Percentiles rank a stretch among this genome's conserved stretches.
phyloP scores from a whole-genome alignment of 2,329 filamentous ascomycete genomes.

The Aphanocladium album region DNA sequence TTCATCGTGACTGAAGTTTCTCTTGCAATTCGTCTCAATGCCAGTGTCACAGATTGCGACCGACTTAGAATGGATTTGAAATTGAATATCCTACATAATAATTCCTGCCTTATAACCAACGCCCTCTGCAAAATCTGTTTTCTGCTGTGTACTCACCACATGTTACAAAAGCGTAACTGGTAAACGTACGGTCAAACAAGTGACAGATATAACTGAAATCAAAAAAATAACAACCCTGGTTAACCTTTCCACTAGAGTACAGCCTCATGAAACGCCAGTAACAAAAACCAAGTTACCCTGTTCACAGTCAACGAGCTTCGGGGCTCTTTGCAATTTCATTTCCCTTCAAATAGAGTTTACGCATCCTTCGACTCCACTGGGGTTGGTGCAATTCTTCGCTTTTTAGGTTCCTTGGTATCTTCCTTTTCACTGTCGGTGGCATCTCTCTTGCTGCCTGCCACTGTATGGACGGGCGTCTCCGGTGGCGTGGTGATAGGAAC shows the following conservation, averaged over 20 bases:
- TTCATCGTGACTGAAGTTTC: not conserved
- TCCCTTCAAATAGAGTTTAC: not conserved
- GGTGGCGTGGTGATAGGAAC: constrained; percentile 84
- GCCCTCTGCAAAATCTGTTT: not conserved
- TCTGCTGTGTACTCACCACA: not conserved
- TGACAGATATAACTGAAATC: not conserved
- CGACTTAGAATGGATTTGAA: not conserved
- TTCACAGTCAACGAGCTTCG: not conserved
- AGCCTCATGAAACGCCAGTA: constrained; percentile 1
- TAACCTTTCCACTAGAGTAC: not conserved
- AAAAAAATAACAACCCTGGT: not conserved
- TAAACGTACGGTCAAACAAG: not conserved
- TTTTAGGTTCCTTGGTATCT: constrained; percentile 55
- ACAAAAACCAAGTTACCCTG: not conserved
- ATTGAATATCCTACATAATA: not conserved
- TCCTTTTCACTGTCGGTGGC: constrained; percentile 51
- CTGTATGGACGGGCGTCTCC: constrained; percentile 63
- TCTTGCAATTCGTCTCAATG: not conserved
- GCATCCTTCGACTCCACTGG: constrained; percentile 37
- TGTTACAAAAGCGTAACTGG: not conserved
- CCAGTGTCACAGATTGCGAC: not conserved
- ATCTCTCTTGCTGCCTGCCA: constrained; percentile 50
- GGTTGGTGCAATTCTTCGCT: constrained; percentile 66
- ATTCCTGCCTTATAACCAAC: constrained; percentile 2
- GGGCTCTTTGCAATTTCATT: not conserved